phyloP scores from a whole-genome alignment of 805 yeast genomes.

The Saccharomycopsis amapae region DNA sequence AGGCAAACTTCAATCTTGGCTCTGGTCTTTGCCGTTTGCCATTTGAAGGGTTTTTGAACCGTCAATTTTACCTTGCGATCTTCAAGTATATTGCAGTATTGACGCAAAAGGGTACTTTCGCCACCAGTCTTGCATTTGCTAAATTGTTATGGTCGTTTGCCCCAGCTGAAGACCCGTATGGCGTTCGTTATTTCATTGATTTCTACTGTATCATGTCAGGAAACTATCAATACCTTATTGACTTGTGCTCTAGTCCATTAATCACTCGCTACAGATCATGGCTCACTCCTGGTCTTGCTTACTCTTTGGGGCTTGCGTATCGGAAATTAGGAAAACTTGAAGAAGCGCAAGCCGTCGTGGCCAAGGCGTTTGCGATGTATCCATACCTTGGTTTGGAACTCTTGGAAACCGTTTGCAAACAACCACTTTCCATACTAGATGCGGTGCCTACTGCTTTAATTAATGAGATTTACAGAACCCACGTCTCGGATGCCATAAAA shows the following conservation, averaged over 20 bases:
- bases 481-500: slow-evolving; percentile 24
- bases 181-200: slow-evolving; percentile 78
- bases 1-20: slow-evolving; percentile 49
- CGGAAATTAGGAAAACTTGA: slow-evolving; percentile 35
- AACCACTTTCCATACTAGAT: not conserved
- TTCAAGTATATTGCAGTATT: slow-evolving; percentile 65
- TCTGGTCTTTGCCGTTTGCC: slow-evolving; percentile 59
- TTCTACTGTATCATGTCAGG: slow-evolving; percentile 62
- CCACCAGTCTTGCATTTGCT: slow-evolving; percentile 70
- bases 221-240: slow-evolving; percentile 55
- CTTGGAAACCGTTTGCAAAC: slow-evolving; percentile 38
- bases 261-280: slow-evolving; percentile 53
- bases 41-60: slow-evolving; percentile 63
- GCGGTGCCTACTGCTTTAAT: not conserved
- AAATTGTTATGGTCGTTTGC: slow-evolving; percentile 61
- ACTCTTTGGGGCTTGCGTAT: slow-evolving; percentile 59
- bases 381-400: slow-evolving; percentile 51
- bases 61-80: slow-evolving; percentile 68
- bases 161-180: slow-evolving; percentile 79
- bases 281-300: slow-evolving; percentile 67
- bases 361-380: slow-evolving; percentile 45
- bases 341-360: slow-evolving; percentile 43
- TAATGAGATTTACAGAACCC: slow-evolving; percentile 4
- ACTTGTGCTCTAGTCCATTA: slow-evolving; percentile 50
- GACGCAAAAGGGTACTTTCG: slow-evolving; percentile 70